Percentiles rank a stretch among this genome's conserved stretches.
Evolutionary conservation across 108 stramenopile genomes (phyloP).

Genomic region (Nitzschia sp.): DNA sequence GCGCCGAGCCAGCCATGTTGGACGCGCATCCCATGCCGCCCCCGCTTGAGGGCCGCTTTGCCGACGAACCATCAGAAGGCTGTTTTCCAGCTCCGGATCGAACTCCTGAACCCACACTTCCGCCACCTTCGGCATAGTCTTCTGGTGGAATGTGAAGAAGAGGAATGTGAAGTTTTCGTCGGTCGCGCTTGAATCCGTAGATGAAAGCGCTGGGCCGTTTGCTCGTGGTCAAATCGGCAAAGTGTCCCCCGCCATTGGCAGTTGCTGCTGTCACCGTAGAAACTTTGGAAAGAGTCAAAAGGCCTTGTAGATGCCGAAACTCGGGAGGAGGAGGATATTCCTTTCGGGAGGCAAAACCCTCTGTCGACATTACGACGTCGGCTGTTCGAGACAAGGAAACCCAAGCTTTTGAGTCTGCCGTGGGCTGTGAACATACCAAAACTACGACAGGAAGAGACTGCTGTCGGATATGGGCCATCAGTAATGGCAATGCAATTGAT

Average conservation of each 20-base stretch:
- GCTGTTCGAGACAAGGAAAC: slow-evolving; percentile 16
- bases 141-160: slow-evolving; percentile 85
- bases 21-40: slow-evolving; percentile 32
- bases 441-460: slow-evolving; percentile 68
- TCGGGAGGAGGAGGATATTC: slow-evolving; percentile 75
- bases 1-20: slow-evolving; percentile 23
- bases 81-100: slow-evolving; percentile 44
- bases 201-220: slow-evolving; percentile 65
- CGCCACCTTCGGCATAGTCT: slow-evolving; percentile 52
- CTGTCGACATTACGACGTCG: slow-evolving; percentile 53
- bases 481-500: slow-evolving; percentile 60
- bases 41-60: not conserved
- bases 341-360: slow-evolving; percentile 53
- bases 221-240: slow-evolving; percentile 55
- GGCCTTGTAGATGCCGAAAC: slow-evolving; percentile 74
- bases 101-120: slow-evolving; percentile 47
- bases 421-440: slow-evolving; percentile 52
- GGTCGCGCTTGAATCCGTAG: slow-evolving; percentile 84
- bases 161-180: slow-evolving; percentile 74
- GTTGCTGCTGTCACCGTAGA: slow-evolving; percentile 53
- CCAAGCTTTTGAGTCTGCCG: slow-evolving; percentile 2
- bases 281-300: slow-evolving; percentile 67
- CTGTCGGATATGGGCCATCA: slow-evolving; percentile 65
- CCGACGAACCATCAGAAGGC: not conserved
- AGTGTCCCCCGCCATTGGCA: slow-evolving; percentile 50